These are phyloP conservation scores for Cordyceps javanica DNA, from an alignment of 2,329 filamentous ascomycete genomes.

Conservation along the genomic window DNA sequence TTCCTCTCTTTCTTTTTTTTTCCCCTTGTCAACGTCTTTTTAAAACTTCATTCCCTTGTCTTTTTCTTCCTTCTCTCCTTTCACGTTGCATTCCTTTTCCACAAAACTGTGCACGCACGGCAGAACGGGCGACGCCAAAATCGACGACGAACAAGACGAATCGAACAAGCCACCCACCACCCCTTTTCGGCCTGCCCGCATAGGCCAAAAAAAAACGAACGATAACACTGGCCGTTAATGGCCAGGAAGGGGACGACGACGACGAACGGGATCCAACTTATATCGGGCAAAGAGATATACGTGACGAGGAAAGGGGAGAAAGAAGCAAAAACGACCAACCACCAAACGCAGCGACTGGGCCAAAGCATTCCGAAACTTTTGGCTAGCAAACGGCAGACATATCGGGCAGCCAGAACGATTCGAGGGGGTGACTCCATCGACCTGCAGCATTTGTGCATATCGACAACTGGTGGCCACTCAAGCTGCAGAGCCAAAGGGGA, in stretches of 20 bases:
- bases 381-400: background rate
- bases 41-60: background rate
- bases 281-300: background rate
- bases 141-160: background rate
- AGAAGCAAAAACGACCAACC: background rate
- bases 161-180: background rate
- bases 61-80: background rate
- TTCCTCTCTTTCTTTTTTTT: background rate
- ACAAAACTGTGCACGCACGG: too few species aligned
- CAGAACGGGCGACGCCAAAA: background rate
- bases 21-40: too few species aligned
- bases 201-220: background rate
- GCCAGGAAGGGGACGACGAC: background rate
- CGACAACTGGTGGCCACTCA: background rate
- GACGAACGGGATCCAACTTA: background rate
- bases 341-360: background rate
- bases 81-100: too few species aligned
- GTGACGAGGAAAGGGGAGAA: background rate
- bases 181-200: background rate
- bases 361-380: background rate
- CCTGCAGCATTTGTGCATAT: conserved; percentile 5
- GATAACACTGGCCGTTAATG: conserved; percentile 8
- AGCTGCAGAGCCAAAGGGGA: background rate
- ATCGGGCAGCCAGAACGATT: background rate
- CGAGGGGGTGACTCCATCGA: conserved; percentile 2